phyloP scores from a whole-genome alignment of 495 filamentous ascomycete genomes.

The Hapsidospora chrysogenum region DNA sequence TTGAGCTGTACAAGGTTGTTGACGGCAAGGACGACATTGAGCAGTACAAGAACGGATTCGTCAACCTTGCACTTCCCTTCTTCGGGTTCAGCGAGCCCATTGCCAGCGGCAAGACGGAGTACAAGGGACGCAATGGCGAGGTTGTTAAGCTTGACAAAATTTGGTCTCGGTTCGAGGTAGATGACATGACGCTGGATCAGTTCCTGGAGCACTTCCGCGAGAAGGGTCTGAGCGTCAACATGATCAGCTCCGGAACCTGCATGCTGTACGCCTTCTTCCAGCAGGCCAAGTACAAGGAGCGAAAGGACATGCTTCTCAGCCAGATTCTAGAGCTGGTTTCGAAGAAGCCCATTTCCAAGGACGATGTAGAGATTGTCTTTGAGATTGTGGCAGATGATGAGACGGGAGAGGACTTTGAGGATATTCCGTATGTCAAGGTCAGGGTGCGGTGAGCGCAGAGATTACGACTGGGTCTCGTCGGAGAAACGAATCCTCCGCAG shows the following conservation, averaged over 20 bases:
- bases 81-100: slow-evolving; percentile 97
- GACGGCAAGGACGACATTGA: slow-evolving; percentile 91
- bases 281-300: slow-evolving; percentile 69
- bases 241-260: slow-evolving; percentile 93
- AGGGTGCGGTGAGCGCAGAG: slow-evolving; percentile 29
- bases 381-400: slow-evolving; percentile 88
- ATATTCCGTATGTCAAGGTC: slow-evolving; percentile 86
- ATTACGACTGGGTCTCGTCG: no score
- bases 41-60: slow-evolving; percentile 97
- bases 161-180: slow-evolving; percentile 94
- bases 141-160: slow-evolving; percentile 63
- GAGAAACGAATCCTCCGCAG: no score
- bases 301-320: slow-evolving; percentile 44
- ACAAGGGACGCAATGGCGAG: slow-evolving; percentile 34
- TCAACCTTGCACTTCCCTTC: slow-evolving; percentile 94
- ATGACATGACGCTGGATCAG: slow-evolving; percentile 67
- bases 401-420: slow-evolving; percentile 83
- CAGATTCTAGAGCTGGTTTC: slow-evolving; percentile 75
- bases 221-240: slow-evolving; percentile 67
- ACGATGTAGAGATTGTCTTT: slow-evolving; percentile 92
- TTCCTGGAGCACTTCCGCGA: slow-evolving; percentile 67
- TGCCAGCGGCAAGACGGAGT: slow-evolving; percentile 78
- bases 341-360: slow-evolving; percentile 77
- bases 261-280: slow-evolving; percentile 95
- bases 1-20: slow-evolving; percentile 93